Percentiles rank a stretch among this genome's conserved stretches.
Evolutionary conservation across 768 basidiomycete genomes (phyloP).

Genomic region (Kwoniella dendrophila): DNA sequence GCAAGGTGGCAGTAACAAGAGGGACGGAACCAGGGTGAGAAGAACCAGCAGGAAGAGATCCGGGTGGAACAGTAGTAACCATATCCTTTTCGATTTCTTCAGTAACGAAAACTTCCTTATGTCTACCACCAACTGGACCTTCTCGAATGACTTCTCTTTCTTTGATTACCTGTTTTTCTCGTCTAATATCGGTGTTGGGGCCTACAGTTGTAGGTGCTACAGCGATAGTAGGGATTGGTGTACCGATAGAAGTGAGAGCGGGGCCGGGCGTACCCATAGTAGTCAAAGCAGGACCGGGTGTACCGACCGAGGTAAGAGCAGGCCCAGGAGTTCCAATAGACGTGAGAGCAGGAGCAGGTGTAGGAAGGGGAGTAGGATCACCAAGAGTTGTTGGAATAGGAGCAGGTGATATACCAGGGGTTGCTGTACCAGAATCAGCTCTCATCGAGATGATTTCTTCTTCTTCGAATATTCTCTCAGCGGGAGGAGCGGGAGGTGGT

Average conservation of each 20-base stretch:
- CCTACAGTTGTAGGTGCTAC: slow-evolving; percentile 17
- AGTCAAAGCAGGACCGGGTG: slow-evolving; percentile 8
- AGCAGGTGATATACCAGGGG: slow-evolving; percentile 8
- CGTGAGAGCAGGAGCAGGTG: slow-evolving; percentile 9
- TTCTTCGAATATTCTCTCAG: slow-evolving; percentile 15
- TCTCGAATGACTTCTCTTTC: slow-evolving; percentile 47
- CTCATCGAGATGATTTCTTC: slow-evolving; percentile 17
- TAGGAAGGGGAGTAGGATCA: slow-evolving; percentile 1
- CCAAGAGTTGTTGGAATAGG: slow-evolving; percentile 12
- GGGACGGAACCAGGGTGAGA: not conserved
- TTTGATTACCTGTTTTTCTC: slow-evolving; percentile 43
- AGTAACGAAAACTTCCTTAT: slow-evolving; percentile 32
- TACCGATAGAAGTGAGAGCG: slow-evolving; percentile 12
- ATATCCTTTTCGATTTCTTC: slow-evolving; percentile 28
- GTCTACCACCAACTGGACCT: slow-evolving; percentile 30
- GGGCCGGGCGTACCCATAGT: slow-evolving; percentile 5
- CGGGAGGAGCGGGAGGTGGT: slow-evolving; percentile 2
- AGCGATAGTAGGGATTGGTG: slow-evolving; percentile 11
- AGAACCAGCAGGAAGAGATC: slow-evolving; percentile 8
- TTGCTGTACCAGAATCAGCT: slow-evolving; percentile 9
- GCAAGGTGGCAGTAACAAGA: not conserved
- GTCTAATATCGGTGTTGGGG: slow-evolving; percentile 35
- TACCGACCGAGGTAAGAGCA: not conserved
- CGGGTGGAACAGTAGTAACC: slow-evolving; percentile 28
- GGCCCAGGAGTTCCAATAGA: slow-evolving; percentile 3